Percentiles rank a stretch among this genome's conserved stretches.
phyloP scores from a whole-genome alignment of 202 grass and related monocot genomes.

The Schoenoplectus triqueter region DNA sequence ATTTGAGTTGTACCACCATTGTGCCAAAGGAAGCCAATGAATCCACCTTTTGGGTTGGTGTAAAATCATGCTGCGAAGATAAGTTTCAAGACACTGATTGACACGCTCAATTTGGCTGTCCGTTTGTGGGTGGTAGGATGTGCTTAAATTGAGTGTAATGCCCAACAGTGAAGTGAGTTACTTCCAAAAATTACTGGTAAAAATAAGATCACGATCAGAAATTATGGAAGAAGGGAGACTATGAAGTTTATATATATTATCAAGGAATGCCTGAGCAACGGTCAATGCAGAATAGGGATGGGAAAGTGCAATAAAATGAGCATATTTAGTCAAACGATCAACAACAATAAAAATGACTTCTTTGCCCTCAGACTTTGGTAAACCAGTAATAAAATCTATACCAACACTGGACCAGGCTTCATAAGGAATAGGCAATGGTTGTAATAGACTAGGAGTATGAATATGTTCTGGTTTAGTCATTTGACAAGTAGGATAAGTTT shows the following conservation, averaged over 20 bases:
- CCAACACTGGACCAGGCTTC: neutral
- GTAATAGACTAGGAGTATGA: neutral
- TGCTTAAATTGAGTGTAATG: neutral
- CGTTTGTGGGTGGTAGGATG: neutral
- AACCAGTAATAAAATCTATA: neutral
- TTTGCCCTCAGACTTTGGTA: neutral
- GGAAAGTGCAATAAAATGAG: neutral
- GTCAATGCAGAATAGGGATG: neutral
- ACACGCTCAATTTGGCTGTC: neutral
- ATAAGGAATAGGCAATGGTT: neutral
- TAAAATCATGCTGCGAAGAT: neutral
- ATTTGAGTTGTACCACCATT: neutral
- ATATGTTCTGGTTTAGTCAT: neutral
- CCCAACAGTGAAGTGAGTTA: neutral
- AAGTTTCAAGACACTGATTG: neutral
- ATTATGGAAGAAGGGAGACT: neutral
- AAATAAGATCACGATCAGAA: neutral
- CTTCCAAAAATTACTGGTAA: neutral
- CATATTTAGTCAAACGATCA: conserved; percentile 8
- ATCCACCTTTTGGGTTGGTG: neutral
- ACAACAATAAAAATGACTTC: conserved; percentile 14
- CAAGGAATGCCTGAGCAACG: neutral
- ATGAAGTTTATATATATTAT: neutral
- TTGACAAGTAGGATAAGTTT: neutral
- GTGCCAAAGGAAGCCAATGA: neutral